Evolutionary conservation across 2,329 filamentous ascomycete species (phyloP), one percentile per base, ranked within the genome.

Genomic region (Pseudocercospora eumusae): DNA sequence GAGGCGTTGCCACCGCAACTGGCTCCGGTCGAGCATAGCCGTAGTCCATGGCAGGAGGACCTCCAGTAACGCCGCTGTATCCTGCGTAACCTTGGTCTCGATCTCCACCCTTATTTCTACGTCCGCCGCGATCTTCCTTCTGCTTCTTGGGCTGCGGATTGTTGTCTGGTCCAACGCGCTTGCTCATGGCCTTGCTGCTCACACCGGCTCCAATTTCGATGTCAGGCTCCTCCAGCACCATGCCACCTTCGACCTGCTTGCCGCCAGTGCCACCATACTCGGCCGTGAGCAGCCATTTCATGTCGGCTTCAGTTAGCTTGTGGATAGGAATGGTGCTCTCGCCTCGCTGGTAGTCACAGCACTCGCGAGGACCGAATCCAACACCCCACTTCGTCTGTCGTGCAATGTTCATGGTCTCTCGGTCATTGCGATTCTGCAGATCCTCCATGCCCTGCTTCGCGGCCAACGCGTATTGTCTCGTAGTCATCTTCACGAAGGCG

Each of bases 401-500:
- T 44, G 79, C 80, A 64, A 81, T 84, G 58, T 92, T 85, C 67
- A 91, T 86, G 70, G 90, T 84, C 56, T 91, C 89, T 4, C 88
- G 83, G 62, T 87, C 84, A 66, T 89, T 86, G 64, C 87, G 86
- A 57, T 87, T 87, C 75, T 97, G 93, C 86, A 97, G 96, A 50
- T 88, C 91, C 75, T 97, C 93, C 87, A 98, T 96, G 56, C 88
- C 91, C 40, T 89, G 86, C 75, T 96, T 96, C 56, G 95, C 95
- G 65, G 76, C 81, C 62, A 96, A 84, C 13, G 95, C 93, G 76
- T 96, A 92, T 65, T 86, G 84, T 40, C 96, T 91, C 66, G 86
- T 95, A 68, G 95, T 85, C 95, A 99, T 99, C 80, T 99, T 99
- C 72, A 99, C 93, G 75, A 99, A 99, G 5, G 95, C 95, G 77